These are phyloP conservation scores for Kwoniella sp. DNA, from an alignment of 768 basidiomycete species.

Conservation along the genomic window DNA sequence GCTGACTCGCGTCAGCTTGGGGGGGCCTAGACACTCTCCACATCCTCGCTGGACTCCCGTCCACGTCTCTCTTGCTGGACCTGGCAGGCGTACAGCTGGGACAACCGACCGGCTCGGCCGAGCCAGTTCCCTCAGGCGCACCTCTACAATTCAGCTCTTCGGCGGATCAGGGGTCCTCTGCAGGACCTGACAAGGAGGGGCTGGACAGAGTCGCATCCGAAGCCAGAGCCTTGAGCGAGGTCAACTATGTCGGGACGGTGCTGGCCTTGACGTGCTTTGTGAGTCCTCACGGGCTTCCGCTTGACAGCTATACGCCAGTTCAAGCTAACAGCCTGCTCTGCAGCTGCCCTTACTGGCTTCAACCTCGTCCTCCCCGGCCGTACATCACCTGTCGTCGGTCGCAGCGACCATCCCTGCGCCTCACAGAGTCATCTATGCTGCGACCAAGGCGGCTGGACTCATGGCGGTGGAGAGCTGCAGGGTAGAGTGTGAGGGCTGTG, in stretches of 20 bases:
- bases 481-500: conserved; percentile 42
- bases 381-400: conserved; percentile 73
- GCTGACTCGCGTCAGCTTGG: too few species aligned
- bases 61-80: conserved; percentile 68
- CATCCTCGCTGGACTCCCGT: conserved; percentile 77
- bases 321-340: not conserved
- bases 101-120: conserved; percentile 58
- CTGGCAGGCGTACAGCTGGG: conserved; percentile 56
- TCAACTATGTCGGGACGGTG: conserved; percentile 46
- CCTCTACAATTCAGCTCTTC: not conserved
- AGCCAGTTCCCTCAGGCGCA: not conserved
- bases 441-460: conserved; percentile 68
- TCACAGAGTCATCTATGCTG: conserved; percentile 74
- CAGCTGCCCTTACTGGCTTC: conserved; percentile 72
- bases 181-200: conserved; percentile 58
- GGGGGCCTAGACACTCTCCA: conserved; percentile 74
- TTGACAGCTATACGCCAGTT: not conserved
- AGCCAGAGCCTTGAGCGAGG: conserved; percentile 35
- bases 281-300: conserved; percentile 9
- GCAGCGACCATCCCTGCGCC: conserved; percentile 80
- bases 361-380: conserved; percentile 64
- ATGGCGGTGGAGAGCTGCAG: conserved; percentile 42
- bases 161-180: too few species aligned
- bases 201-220: conserved; percentile 60
- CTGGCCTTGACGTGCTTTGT: conserved; percentile 45